Evolutionary conservation across 2,329 filamentous ascomycete species (phyloP), one percentile per base, ranked within the genome.

Genomic region (Xylaria polymorpha): DNA sequence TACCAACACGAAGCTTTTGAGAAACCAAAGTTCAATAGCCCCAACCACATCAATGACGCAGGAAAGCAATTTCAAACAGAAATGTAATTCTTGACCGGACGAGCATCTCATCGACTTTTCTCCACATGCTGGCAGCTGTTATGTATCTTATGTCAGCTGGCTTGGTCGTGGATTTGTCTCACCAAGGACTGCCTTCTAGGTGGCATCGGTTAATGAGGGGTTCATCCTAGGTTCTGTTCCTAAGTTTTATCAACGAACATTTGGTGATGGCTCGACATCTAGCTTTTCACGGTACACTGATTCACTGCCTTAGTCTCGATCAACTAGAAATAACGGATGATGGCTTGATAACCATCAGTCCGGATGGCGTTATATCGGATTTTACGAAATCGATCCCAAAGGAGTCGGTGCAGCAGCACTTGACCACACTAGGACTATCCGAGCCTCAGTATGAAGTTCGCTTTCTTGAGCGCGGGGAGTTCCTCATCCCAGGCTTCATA

Each of bases 401-500:
- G 15, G 68, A 73, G 1, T 41, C 61, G 10, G 66, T 77, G 20
- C 55, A 62, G 7, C 39, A 64, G 22, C 41, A 73, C 1, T 64
- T 76, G 7, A 53, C 65, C 6, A 39, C 71, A 8, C 37, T 61
- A 20, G 66, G 64, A 39, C n/a, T 75, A 37, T 64, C 71, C 14
- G 29, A 65, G 10, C 25, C 50, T 3, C 64, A 72, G 10, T 74
- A 72, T 29, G 55, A 67, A 25, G 50, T 80, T 35, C 76, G 74
- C 41, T 73, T 71, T 32, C 79, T 87, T 2, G 57, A 72, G 1
- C 79, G 75, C 8, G 82, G 82, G 46, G 79, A 87, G 55, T 88
- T 90, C 73, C 77, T 90, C 57, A 84, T 89, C 66, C 88, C 88
- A 0, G 87, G 87, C 51, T 86, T 90, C 73, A 81, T 92, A 62